Evolutionary conservation across 2,329 filamentous ascomycete genomes (phyloP).

Genomic region (Colletotrichum siamense): DNA sequence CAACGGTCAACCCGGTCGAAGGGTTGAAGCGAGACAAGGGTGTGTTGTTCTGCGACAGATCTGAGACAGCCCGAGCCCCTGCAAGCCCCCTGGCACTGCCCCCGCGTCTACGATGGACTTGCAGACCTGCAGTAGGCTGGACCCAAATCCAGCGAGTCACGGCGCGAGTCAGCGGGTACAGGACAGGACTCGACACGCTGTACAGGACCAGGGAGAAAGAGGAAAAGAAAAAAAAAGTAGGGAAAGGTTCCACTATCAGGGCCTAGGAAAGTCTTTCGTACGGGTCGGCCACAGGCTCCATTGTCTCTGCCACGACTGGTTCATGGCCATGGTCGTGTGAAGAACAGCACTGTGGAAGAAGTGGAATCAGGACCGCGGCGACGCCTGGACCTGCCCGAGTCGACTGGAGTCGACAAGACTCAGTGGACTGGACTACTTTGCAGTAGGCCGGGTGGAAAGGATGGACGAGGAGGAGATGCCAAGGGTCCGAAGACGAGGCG

Average conservation of each 20-base stretch:
- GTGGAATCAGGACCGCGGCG: background rate
- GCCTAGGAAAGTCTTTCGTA: background rate
- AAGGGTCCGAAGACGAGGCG: background rate
- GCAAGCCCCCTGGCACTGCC: constrained; percentile 26
- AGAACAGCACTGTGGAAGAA: background rate
- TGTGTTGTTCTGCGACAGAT: constrained; percentile 45
- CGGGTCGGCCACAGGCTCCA: background rate
- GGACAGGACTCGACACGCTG: constrained; percentile 9
- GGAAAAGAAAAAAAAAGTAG: background rate
- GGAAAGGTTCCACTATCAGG: background rate
- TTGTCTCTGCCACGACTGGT: background rate
- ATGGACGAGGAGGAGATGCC: background rate
- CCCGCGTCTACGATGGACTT: constrained; percentile 24
- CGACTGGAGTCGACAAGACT: background rate
- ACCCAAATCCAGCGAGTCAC: constrained; percentile 19
- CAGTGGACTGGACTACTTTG: background rate
- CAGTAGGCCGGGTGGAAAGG: background rate
- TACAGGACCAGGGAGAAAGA: background rate
- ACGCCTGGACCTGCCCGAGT: background rate
- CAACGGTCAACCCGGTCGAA: constrained; percentile 18
- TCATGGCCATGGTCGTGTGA: background rate
- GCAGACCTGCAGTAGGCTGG: constrained; percentile 14
- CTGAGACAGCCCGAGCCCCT: constrained; percentile 41
- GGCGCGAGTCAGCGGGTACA: constrained; percentile 11
- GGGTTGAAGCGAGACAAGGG: constrained; percentile 24